Evolutionary conservation across 306 rosid genomes (phyloP).

Genomic region (Malus sieversii): DNA sequence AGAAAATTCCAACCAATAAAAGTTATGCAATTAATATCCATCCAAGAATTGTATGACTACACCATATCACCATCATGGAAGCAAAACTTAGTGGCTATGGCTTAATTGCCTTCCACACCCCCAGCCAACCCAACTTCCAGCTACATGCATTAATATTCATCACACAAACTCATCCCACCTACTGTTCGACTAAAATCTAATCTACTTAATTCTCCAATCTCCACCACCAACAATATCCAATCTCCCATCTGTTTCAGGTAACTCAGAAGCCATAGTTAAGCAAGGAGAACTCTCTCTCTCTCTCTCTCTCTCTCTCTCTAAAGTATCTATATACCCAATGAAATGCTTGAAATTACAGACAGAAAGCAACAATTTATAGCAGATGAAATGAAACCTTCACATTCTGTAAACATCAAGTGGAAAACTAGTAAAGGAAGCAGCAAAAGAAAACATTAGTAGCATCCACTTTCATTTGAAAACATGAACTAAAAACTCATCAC

Average conservation of each 20-base stretch:
- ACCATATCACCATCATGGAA: conserved; percentile 9
- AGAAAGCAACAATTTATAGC: background rate
- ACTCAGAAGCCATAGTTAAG: conserved; percentile 20
- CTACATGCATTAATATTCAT: conserved; percentile 63
- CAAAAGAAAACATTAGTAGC: conserved; percentile 5
- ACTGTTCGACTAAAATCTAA: conserved; percentile 31
- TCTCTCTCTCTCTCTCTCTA: conserved; percentile 18
- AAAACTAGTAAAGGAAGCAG: conserved; percentile 15
- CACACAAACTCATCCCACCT: conserved; percentile 43
- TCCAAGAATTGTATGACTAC: conserved; percentile 16
- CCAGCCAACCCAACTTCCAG: conserved; percentile 42
- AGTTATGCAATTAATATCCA: conserved; percentile 7
- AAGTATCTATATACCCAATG: conserved; percentile 5
- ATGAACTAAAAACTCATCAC: conserved; percentile 7
- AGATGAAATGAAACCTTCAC: conserved; percentile 13
- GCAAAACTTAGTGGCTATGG: conserved; percentile 33
- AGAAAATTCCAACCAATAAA: background rate
- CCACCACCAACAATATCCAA: conserved; percentile 22
- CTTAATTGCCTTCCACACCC: conserved; percentile 34
- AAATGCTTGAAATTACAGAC: background rate
- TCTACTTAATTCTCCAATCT: conserved; percentile 18
- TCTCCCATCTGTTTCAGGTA: conserved; percentile 23
- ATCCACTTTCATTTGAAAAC: conserved; percentile 21
- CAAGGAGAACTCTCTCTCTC: conserved; percentile 6
- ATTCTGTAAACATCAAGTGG: conserved; percentile 23